Evolutionary conservation across 108 stramenopile species (phyloP).

Genomic region (Asterionellopsis glacialis): DNA sequence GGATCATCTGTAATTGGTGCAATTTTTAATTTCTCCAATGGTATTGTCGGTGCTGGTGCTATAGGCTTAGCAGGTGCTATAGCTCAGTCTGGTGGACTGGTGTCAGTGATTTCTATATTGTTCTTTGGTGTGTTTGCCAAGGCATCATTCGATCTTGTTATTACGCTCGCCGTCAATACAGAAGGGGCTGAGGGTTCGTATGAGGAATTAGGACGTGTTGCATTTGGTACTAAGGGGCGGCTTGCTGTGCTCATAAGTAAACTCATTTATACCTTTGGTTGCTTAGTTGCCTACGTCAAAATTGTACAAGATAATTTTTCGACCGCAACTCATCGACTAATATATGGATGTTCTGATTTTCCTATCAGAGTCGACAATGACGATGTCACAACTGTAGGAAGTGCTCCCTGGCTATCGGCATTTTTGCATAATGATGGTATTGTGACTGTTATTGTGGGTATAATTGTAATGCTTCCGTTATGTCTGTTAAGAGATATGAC

Average conservation of each 20-base stretch:
- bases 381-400: background rate
- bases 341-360: conserved; percentile 16
- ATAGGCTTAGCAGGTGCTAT: conserved; percentile 83
- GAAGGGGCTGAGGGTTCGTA: conserved; percentile 33
- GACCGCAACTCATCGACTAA: conserved; percentile 43
- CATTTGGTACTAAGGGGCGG: conserved; percentile 55
- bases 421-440: conserved; percentile 32
- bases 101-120: conserved; percentile 52
- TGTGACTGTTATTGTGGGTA: conserved; percentile 38
- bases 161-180: conserved; percentile 39
- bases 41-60: conserved; percentile 76
- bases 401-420: background rate
- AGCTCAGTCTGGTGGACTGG: conserved; percentile 58
- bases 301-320: conserved; percentile 82
- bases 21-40: conserved; percentile 81
- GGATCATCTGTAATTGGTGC: conserved; percentile 36
- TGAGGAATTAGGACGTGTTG: conserved; percentile 65
- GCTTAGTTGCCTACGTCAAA: conserved; percentile 75
- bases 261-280: conserved; percentile 70
- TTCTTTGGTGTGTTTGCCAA: conserved; percentile 74
- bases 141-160: conserved; percentile 67
- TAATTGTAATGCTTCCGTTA: conserved; percentile 45
- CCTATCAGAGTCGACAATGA: background rate
- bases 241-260: conserved; percentile 57
- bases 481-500: conserved; percentile 45